Base-by-base conservation (phyloP, 805 yeast genomes). In the Ogataea corticis region DNA sequence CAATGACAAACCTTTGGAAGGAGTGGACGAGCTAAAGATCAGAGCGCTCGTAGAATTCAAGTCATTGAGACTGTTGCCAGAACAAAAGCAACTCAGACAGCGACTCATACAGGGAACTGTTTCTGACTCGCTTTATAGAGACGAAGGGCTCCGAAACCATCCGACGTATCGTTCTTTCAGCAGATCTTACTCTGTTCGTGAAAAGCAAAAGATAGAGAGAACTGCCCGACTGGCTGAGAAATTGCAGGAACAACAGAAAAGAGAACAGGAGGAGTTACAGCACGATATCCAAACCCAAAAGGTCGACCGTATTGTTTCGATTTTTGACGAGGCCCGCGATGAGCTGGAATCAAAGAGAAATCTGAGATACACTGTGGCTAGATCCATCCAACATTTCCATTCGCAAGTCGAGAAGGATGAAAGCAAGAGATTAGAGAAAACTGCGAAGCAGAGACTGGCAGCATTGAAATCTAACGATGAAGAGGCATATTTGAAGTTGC, bases 391-490 rank as follows among this genome's bases (percentile, higher is more conserved):
- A 46, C 71, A 69, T 52, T 76, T 70, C 67, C 89, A 83, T 55
- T 70, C 68, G 47, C 67, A 68, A 45, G 74, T 81, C 19, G 94
- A 85, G 62, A 82, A 79, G 61, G 96, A 87, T 45, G 94, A 86
- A 65, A 79, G 81, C 50, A 85, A 78, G 68, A 77, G 83, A 64
- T 67, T 84, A 50, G 94, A 87, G 65, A 81, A 79, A 62, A 86
- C 83, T 23, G 95, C 95, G n/a, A 86, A 83, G 60, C 91, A 85
- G 62, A 85, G 96, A 79, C 77, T 87, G 67, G 90, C 84, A 59
- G 94, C 94, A 23, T 78, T 87, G 72, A 85, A 84, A 65, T 87
- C 91, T 14, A 86, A 87, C 63, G 96, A 87, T 70, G 95, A 87
- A 66, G 96, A 87, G 61, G 94, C 94, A 2, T 87, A 87, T 69